Conservation (phyloP, 495 filamentous ascomycete species). For the Niebla homalea region DNA sequence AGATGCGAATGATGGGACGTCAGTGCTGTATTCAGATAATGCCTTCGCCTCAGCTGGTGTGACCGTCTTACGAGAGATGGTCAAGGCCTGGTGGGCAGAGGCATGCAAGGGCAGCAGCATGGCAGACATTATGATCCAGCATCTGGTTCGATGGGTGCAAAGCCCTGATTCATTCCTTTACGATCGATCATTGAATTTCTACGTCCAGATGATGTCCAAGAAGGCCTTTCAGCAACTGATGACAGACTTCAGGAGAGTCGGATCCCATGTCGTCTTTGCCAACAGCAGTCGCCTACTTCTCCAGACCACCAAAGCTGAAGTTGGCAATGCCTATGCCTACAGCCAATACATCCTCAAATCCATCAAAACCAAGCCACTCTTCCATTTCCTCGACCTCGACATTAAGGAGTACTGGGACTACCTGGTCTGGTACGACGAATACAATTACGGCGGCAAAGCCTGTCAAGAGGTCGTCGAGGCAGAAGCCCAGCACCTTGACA, state of each 20-base stretch:
- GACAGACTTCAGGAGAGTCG: conserved; percentile 91
- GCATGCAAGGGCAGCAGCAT: conserved; percentile 81
- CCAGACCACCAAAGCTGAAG: conserved; percentile 92
- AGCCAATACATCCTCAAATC: conserved; percentile 94
- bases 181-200: conserved; percentile 90
- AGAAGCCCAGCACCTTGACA: conserved; percentile 78
- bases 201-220: conserved; percentile 93
- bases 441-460: conserved; percentile 94
- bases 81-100: conserved; percentile 95
- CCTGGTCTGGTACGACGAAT: conserved; percentile 98
- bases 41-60: conserved; percentile 87
- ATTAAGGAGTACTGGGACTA: conserved; percentile 99
- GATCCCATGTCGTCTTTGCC: conserved; percentile 85
- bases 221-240: conserved; percentile 95
- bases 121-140: conserved; percentile 96
- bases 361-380: conserved; percentile 84
- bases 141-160: conserved; percentile 94
- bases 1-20: conserved; percentile 39
- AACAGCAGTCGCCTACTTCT: conserved; percentile 78
- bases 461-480: conserved; percentile 69
- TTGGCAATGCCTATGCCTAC: conserved; percentile 94
- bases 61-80: conserved; percentile 87
- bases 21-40: conserved; percentile 73
- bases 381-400: conserved; percentile 93
- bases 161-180: conserved; percentile 85